Percentiles rank a stretch among this genome's conserved stretches.
These are phyloP conservation scores for Glycyrrhiza uralensis DNA, from an alignment of 306 rosid species.

Conservation along the genomic window DNA sequence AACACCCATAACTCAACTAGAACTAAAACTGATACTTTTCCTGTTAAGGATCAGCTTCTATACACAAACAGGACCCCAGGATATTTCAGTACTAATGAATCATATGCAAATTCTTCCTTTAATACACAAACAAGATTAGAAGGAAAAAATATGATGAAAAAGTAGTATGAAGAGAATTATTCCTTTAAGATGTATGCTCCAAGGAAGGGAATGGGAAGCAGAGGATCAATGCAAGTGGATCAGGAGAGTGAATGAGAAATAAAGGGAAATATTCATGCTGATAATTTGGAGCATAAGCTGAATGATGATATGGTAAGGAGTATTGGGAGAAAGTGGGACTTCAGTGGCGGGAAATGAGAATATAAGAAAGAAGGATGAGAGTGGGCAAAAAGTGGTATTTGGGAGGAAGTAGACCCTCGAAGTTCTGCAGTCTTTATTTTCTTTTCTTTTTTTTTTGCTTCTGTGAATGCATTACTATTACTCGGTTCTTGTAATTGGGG, in stretches of 20 bases:
- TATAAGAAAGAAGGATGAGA: background rate
- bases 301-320: background rate
- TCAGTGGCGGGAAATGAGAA: background rate
- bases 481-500: background rate
- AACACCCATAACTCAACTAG: background rate
- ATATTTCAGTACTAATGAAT: background rate
- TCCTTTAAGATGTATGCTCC: background rate
- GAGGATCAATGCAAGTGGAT: background rate
- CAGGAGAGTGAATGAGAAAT: background rate
- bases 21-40: background rate
- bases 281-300: background rate
- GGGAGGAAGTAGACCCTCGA: background rate
- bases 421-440: background rate
- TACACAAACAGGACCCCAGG: background rate
- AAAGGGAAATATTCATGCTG: background rate
- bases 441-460: background rate
- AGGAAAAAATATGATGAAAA: background rate
- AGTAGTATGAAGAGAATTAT: background rate
- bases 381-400: background rate
- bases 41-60: background rate
- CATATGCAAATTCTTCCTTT: background rate
- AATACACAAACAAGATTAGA: background rate
- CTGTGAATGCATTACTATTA: background rate
- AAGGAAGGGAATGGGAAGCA: background rate
- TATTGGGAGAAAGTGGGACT: background rate